These are phyloP conservation scores for Sarcodon sp. DNA, from an alignment of 768 basidiomycete genomes.

Conservation along the genomic window DNA sequence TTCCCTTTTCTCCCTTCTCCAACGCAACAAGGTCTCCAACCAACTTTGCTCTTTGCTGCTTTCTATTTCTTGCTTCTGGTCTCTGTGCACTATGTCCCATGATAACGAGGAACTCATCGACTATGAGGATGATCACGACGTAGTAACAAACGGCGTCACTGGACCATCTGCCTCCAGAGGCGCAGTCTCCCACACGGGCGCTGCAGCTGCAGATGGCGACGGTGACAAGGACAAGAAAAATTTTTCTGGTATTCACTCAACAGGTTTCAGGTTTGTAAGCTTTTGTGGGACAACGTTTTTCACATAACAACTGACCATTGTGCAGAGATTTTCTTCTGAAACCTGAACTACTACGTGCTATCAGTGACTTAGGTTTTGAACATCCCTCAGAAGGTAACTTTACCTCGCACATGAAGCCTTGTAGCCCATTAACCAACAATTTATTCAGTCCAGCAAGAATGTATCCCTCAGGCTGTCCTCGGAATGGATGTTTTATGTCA, in stretches of 20 bases:
- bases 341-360: constrained; percentile 92
- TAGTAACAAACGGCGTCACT: constrained; percentile 45
- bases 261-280: constrained; percentile 79
- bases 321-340: constrained; percentile 93
- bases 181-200: constrained; percentile 29
- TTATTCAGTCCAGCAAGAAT: constrained; percentile 91
- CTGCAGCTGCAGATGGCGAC: constrained; percentile 35
- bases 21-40: constrained; percentile 6
- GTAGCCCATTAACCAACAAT: not conserved
- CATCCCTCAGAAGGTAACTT: constrained; percentile 93
- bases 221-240: constrained; percentile 88
- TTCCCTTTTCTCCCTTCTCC: constrained; percentile 14
- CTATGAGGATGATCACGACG: constrained; percentile 87
- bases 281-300: constrained; percentile 4
- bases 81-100: constrained; percentile 20
- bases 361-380: constrained; percentile 99
- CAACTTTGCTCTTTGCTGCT: constrained; percentile 9
- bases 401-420: not conserved
- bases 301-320: constrained; percentile 7
- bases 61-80: constrained; percentile 16
- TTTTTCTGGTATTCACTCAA: constrained; percentile 99
- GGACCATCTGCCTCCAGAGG: constrained; percentile 34
- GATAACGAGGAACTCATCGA: constrained; percentile 91
- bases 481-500: constrained; percentile 99
- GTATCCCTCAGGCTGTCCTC: constrained; percentile 97